phyloP scores from a whole-genome alignment of 495 filamentous ascomycete genomes.

The Elasticomyces elasticus region DNA sequence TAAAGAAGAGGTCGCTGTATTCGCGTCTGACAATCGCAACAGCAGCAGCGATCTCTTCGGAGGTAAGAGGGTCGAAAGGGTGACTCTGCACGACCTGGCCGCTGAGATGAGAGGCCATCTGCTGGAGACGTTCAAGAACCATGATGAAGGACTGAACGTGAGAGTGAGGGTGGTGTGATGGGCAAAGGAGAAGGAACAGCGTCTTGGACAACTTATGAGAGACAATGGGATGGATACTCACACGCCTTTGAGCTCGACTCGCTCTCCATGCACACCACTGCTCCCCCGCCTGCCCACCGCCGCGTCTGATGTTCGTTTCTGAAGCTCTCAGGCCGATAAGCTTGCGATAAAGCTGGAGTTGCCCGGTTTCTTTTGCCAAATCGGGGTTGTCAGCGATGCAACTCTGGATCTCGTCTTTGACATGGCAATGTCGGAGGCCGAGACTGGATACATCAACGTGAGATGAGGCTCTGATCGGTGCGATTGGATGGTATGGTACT shows the following conservation, averaged over 20 bases:
- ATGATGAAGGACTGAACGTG: slow-evolving; percentile 28
- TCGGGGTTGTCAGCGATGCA: not conserved
- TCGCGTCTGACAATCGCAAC: slow-evolving; percentile 61
- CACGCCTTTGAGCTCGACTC: not conserved
- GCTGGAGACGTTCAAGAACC: slow-evolving; percentile 60
- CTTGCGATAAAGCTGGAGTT: not conserved
- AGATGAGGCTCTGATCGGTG: too few relatives aligned
- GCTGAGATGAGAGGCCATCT: slow-evolving; percentile 55
- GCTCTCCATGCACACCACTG: not conserved
- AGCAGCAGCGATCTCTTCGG: slow-evolving; percentile 65
- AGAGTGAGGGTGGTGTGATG: not conserved
- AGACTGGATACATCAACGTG: not conserved
- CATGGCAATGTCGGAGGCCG: not conserved
- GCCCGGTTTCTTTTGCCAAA: not conserved
- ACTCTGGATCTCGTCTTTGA: not conserved
- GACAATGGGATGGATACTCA: not conserved
- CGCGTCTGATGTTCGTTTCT: not conserved
- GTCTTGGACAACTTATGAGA: not conserved
- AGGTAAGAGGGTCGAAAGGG: slow-evolving; percentile 76
- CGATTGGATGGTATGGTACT: too few relatives aligned
- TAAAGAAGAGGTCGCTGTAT: slow-evolving; percentile 67
- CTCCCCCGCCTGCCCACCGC: not conserved
- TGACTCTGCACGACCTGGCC: slow-evolving; percentile 50
- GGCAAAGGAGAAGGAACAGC: not conserved
- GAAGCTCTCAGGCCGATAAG: not conserved